Conservation (phyloP, 352 stramenopile genomes). For the Aphanomyces invadans region DNA sequence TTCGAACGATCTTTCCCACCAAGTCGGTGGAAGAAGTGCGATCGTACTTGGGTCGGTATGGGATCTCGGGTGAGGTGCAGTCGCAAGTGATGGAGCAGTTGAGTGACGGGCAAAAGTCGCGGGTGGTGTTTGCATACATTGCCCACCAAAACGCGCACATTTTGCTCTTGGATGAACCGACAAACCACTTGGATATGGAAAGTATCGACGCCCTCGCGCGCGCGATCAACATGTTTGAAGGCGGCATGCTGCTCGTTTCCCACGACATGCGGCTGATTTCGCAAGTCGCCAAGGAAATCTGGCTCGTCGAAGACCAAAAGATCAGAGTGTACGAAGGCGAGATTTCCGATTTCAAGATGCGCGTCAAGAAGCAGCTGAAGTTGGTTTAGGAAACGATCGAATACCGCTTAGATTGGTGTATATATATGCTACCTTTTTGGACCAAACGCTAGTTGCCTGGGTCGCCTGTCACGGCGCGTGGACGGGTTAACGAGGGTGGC, state of each 20-base stretch:
- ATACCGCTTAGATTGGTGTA: not conserved
- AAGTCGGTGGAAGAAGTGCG: conserved; percentile 93
- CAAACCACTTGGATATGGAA: conserved; percentile 91
- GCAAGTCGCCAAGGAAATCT: conserved; percentile 99
- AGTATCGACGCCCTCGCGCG: conserved; percentile 96
- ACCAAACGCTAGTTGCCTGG: no score
- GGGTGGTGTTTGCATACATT: conserved; percentile 98
- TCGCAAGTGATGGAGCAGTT: conserved; percentile 94
- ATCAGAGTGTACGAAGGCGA: conserved; percentile 95
- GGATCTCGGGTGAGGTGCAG: conserved; percentile 93
- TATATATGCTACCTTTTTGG: not conserved
- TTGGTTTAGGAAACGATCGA: conserved; percentile 28
- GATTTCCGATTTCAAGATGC: conserved; percentile 98
- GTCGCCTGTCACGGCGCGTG: no score
- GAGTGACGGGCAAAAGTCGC: conserved; percentile 94
- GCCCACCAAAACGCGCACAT: conserved; percentile 96
- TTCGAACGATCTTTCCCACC: conserved; percentile 88
- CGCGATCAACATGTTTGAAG: conserved; percentile 96
- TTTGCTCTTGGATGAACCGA: conserved; percentile 84
- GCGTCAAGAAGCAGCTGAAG: conserved; percentile 81
- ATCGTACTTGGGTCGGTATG: conserved; percentile 95
- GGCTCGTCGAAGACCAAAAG: conserved; percentile 95
- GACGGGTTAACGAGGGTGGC: no score
- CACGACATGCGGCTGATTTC: conserved; percentile 99
- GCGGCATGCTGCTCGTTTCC: conserved; percentile 95